phyloP scores from a whole-genome alignment of 164 flowering plant species.

The Vitis rotundifolia region DNA sequence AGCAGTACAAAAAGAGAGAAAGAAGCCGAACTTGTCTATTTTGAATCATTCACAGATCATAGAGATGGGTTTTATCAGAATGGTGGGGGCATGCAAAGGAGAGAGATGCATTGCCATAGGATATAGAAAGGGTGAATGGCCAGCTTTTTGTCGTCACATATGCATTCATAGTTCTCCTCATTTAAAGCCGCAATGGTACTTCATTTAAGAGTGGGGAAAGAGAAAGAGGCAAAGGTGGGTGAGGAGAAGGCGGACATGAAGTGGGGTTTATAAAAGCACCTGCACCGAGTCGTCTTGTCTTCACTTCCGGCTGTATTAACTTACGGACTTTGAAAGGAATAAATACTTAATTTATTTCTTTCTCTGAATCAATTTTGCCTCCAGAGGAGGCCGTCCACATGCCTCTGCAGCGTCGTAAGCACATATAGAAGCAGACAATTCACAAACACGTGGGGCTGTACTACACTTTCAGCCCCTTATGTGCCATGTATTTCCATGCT shows the following conservation, averaged over 20 bases:
- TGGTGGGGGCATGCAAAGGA: not conserved
- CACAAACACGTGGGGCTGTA: no score
- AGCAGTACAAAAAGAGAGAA: no score
- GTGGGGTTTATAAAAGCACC: slow-evolving; percentile 12
- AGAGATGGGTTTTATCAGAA: no score
- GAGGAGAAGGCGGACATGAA: not conserved
- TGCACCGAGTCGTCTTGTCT: slow-evolving; percentile 21
- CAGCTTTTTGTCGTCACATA: slow-evolving; percentile 7
- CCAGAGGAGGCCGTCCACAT: no score
- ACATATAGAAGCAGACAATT: no score
- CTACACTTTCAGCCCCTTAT: no score
- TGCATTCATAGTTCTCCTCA: slow-evolving; percentile 4
- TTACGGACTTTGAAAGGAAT: not conserved
- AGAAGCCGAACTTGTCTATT: no score
- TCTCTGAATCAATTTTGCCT: no score
- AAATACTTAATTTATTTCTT: no score
- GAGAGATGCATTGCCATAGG: slow-evolving; percentile 5
- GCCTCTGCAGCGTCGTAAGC: no score
- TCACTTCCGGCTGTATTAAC: not conserved
- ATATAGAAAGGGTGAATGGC: not conserved
- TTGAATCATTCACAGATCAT: no score
- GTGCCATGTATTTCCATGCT: no score
- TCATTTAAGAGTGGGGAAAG: slow-evolving; percentile 4
- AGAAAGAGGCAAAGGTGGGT: slow-evolving; percentile 5
- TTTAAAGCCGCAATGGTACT: not conserved